A percentile compares a stretch with the other conserved stretches of the same genome.
phyloP scores from a whole-genome alignment of 2,329 filamentous ascomycete species.

The Arthroderma sp. region DNA sequence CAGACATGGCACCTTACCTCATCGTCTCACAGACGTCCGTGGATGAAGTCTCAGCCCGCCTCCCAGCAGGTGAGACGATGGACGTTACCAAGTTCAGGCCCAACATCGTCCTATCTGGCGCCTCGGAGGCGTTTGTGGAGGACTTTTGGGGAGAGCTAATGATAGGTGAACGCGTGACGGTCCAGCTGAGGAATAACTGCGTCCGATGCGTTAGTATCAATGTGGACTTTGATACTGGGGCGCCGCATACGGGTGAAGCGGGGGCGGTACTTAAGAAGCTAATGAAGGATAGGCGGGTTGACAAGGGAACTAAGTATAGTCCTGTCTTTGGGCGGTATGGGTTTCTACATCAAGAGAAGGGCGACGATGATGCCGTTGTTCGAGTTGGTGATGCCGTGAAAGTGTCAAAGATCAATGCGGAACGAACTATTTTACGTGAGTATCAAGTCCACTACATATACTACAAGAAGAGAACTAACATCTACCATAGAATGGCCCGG shows the following conservation, averaged over 20 bases:
- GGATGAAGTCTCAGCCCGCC: conserved; percentile 48
- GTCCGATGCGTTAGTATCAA: conserved; percentile 57
- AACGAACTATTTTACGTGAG: conserved; percentile 46
- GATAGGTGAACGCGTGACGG: conserved; percentile 28
- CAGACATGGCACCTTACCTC: conserved; percentile 64
- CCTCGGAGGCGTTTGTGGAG: conserved; percentile 49
- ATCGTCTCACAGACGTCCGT: conserved; percentile 59
- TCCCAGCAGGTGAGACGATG: conserved; percentile 41
- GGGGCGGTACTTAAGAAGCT: conserved; percentile 58
- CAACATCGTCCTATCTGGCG: conserved; percentile 57
- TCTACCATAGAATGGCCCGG: neutral
- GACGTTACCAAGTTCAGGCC: conserved; percentile 60
- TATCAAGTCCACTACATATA: conserved; percentile 13
- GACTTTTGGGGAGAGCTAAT: conserved; percentile 58
- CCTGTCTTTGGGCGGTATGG: conserved; percentile 64
- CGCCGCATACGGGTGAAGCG: conserved; percentile 42
- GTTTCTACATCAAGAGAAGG: conserved; percentile 38
- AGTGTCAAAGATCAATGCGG: conserved; percentile 39
- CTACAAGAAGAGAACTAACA: neutral
- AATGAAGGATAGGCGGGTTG: conserved; percentile 58
- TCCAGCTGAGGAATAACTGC: conserved; percentile 58
- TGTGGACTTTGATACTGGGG: conserved; percentile 57
- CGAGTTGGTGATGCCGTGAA: conserved; percentile 46
- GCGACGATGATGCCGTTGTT: conserved; percentile 30
- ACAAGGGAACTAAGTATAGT: conserved; percentile 53